Percentiles rank a stretch among this genome's conserved stretches.
Conservation (phyloP, 352 stramenopile species). For the Discostella stelligera region DNA sequence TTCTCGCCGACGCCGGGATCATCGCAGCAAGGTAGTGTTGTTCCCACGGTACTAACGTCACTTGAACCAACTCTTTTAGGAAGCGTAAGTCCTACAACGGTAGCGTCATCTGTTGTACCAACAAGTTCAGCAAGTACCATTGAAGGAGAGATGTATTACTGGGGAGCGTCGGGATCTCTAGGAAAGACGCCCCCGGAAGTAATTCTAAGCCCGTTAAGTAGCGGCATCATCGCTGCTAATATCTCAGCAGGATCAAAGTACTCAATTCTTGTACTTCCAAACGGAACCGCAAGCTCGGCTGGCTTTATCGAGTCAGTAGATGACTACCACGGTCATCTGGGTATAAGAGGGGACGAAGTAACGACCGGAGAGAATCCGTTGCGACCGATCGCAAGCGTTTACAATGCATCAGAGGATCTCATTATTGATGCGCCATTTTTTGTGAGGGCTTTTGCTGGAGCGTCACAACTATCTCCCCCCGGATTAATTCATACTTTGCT, state of each 20-base stretch:
- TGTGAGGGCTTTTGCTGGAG: conserved; percentile 41
- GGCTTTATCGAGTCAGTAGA: conserved; percentile 44
- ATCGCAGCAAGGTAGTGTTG: not conserved
- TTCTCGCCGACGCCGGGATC: not conserved
- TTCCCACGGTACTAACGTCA: not conserved
- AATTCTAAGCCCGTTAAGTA: conserved; percentile 17
- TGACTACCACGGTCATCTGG: conserved; percentile 50
- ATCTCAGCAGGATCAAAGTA: conserved; percentile 38
- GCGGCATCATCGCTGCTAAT: conserved; percentile 16
- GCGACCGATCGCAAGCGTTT: conserved; percentile 32
- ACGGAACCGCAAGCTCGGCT: conserved; percentile 45
- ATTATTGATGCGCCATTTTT: conserved; percentile 41
- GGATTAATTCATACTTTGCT: conserved; percentile 52
- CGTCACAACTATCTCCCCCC: conserved; percentile 21
- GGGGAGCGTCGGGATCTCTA: conserved; percentile 39
- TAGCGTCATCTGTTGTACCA: not conserved
- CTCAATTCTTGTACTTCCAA: conserved; percentile 38
- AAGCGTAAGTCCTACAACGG: not conserved
- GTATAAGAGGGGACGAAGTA: conserved; percentile 24
- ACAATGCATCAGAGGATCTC: conserved; percentile 24
- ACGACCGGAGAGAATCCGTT: conserved; percentile 34
- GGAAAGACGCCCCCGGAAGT: conserved; percentile 19
- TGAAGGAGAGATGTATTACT: conserved; percentile 37
- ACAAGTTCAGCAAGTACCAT: not conserved
- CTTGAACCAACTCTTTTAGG: not conserved